These are phyloP conservation scores for Phytophthora colocasiae DNA, from an alignment of 352 stramenopile species.

Conservation along the genomic window DNA sequence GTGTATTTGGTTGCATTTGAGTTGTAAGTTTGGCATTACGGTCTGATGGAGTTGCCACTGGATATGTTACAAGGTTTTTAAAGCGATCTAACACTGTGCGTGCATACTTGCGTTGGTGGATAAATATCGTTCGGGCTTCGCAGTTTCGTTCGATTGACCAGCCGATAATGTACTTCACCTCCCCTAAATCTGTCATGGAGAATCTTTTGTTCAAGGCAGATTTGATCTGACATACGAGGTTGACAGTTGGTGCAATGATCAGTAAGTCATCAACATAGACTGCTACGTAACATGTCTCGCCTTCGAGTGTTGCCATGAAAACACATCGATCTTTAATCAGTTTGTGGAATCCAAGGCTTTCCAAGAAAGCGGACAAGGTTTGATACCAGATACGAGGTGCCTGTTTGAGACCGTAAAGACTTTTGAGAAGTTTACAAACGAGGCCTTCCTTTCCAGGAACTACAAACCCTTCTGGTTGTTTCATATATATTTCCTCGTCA, in stretches of 20 bases:
- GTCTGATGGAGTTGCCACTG: constrained; percentile 15
- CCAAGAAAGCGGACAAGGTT: constrained; percentile 9
- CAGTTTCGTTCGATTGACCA: constrained; percentile 20
- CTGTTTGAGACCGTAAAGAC: neutral
- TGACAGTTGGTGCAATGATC: neutral
- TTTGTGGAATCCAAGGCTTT: constrained; percentile 1
- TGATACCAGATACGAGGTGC: neutral
- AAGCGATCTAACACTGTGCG: constrained; percentile 26
- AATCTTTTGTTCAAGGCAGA: constrained; percentile 20
- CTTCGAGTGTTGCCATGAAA: too few relatives aligned
- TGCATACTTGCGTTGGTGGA: constrained; percentile 30
- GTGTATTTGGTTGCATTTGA: too few relatives aligned
- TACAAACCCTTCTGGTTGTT: constrained; percentile 9
- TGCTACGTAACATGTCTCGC: too few relatives aligned
- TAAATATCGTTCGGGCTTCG: constrained; percentile 8
- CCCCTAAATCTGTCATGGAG: constrained; percentile 14
- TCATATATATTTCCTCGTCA: constrained; percentile 31
- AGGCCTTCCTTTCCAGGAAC: neutral
- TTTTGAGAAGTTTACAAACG: neutral
- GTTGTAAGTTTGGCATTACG: neutral
- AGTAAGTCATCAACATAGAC: too few relatives aligned
- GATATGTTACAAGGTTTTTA: constrained; percentile 2
- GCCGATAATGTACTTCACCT: constrained; percentile 13
- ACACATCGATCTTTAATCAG: neutral
- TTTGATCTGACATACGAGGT: constrained; percentile 10